Base-by-base conservation (phyloP, 2,329 filamentous ascomycete species). In the Polytolypa hystricis region DNA sequence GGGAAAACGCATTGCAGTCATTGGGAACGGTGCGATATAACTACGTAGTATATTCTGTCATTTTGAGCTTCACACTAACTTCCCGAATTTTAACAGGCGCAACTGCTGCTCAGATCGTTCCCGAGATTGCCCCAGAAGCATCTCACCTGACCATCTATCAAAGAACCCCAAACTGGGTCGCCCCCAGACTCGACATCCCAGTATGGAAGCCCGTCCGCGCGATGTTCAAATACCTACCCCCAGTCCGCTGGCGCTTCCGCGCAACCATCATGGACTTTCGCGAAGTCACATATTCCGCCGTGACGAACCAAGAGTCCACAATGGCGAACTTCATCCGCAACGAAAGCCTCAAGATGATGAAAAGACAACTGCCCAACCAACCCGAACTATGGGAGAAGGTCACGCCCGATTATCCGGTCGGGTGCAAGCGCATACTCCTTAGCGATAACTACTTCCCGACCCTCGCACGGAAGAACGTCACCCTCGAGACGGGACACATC, bases 101-200 rank as follows among this genome's bases (percentile, higher is more conserved):
- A 23, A 75, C 72, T 0, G 71, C 71, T 2, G 66, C 65, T 2
- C 74, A 77, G 42, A 74, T 77, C 42, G 60, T 74, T 19, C 73
- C 73, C 1, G 71, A 75, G 35, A 60, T 76, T 21, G 65, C 66
- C 2, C 69, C 69, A 29, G 57, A 64, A 2, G 67, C 66, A 7
- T 58, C 64, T 2, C 57, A 64, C 9, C 51, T 77, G 11, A 69
- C 66, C 0, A 55, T 77, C 10, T 76, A 71, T 50, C 73, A 77
- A 47, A 60, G 74, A 11, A 71, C 70, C 0, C 70, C 74, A 0
- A 76, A 76, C 45, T 77, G 72, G 71, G 52, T 77, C 4, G 61
- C 73, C 2, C 71, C 73, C 3, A 67, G 73, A 11, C 41, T 56
- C 2, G 73, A 77, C 39, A 55, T 51, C 2, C 53, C 61, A 0